Base-by-base conservation (phyloP, 805 yeast genomes). In the Ogataea saltuana region DNA sequence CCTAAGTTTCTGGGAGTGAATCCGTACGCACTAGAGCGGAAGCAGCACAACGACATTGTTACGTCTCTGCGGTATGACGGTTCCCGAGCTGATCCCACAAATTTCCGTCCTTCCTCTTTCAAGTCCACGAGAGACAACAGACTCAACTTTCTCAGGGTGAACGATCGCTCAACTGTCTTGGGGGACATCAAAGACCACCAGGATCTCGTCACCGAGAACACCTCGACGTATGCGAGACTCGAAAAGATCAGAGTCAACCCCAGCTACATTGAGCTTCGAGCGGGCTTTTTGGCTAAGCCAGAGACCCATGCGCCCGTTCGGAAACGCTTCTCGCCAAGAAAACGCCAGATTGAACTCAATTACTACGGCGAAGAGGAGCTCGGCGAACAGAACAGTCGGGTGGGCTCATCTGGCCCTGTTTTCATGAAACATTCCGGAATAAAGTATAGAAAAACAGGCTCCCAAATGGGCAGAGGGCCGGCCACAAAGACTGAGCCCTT, bases 351-450 rank as follows among this genome's bases (percentile, higher is more conserved):
- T 9, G 45, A 39, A 28, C 27, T 54, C 15, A 30, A 29, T 30
- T 51, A 54, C 32, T 51, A 50, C 33, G 58, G 50, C 10, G 56
- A 51, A 28, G 58, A 51, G 3, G 40, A 43, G 10, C 27, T 6
- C n/a, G 43, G 34, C 10, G 34, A 37, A 12, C 21, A 42, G 3
- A 11, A 22, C 10, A 11, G 11, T 22, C 11, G 10, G 26, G 7
- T 8, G 10, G 11, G 11, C 26, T 7, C 26, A 32, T 21, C 47
- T 12, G 32, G 30, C 8, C 27, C 39, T 2, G 16, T 47, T n/a
- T 45, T 43, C 25, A 35, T 45, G 42, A 35, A 41, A 13, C 46
- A 33, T 4, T 41, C 51, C 9, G 36, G 33, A 2, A 19, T 50
- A 2, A 42, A 34, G 22, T 50, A 42, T 20, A 29, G 41, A n/a